phyloP scores from a whole-genome alignment of 2,329 filamentous ascomycete species.

The Hymenoscyphus albidus region DNA sequence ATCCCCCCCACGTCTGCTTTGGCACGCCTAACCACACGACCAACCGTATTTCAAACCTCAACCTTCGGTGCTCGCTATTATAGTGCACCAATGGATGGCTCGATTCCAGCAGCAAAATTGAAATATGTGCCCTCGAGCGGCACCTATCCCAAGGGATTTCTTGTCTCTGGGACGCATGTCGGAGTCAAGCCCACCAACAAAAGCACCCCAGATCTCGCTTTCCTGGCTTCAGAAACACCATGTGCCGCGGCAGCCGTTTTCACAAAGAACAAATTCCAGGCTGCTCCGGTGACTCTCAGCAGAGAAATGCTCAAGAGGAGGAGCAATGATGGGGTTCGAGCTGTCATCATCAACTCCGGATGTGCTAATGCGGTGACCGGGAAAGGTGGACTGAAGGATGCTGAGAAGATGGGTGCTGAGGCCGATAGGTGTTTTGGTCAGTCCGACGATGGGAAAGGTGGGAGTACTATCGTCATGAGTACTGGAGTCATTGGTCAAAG shows the following conservation, averaged over 20 bases:
- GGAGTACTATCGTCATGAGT: constrained; percentile 89
- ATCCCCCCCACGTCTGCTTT: constrained; percentile 22
- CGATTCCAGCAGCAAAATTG: constrained; percentile 73
- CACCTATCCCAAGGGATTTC: constrained; percentile 86
- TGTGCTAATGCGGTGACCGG: constrained; percentile 98
- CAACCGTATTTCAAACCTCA: constrained; percentile 23
- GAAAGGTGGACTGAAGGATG: constrained; percentile 83
- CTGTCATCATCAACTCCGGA: constrained; percentile 89
- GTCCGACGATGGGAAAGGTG: constrained; percentile 43
- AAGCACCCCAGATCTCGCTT: constrained; percentile 82
- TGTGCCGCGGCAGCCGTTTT: constrained; percentile 90
- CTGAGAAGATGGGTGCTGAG: constrained; percentile 72
- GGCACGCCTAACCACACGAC: constrained; percentile 24
- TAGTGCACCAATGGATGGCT: constrained; percentile 54
- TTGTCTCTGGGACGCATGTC: constrained; percentile 80
- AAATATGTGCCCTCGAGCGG: constrained; percentile 86
- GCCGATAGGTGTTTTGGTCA: constrained; percentile 65
- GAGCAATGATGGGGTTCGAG: constrained; percentile 66
- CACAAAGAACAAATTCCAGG: constrained; percentile 97
- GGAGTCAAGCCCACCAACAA: constrained; percentile 94
- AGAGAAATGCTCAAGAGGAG: constrained; percentile 64
- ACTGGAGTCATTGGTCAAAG: constrained; percentile 96
- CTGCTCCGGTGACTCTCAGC: constrained; percentile 87
- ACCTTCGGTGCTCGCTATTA: constrained; percentile 43
- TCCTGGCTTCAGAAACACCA: constrained; percentile 80